Percentiles rank a stretch among this genome's conserved stretches.
These are phyloP conservation scores for Tolypocladium tundrense DNA, from an alignment of 2,329 filamentous ascomycete species.

Conservation along the genomic window DNA sequence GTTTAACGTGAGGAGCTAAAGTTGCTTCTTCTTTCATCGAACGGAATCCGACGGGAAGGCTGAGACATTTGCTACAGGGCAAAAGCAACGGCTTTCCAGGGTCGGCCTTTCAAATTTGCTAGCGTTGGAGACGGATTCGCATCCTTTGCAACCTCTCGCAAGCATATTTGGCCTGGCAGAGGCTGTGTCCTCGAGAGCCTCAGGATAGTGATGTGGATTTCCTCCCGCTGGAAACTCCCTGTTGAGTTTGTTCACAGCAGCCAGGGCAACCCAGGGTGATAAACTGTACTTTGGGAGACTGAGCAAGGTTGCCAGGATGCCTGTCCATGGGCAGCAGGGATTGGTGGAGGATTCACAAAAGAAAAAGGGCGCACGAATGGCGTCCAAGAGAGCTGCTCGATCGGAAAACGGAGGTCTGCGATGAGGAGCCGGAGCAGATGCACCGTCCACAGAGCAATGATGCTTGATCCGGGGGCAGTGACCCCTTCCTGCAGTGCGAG, in stretches of 20 bases:
- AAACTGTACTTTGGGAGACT: not conserved
- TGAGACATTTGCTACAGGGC: not conserved
- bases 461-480: not conserved
- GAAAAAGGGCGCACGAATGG: not conserved
- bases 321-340: not conserved
- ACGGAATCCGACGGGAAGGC: not conserved
- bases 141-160: not conserved
- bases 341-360: not conserved
- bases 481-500: not conserved
- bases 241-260: not conserved
- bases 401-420: not conserved
- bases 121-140: not conserved
- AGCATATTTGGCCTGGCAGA: not conserved
- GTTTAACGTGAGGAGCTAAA: not conserved
- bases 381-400: not conserved
- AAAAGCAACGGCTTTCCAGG: not conserved
- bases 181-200: not conserved
- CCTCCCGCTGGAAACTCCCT: not conserved
- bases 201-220: not conserved
- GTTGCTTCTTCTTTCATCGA: slow-evolving; percentile 2
- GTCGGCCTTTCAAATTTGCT: not conserved
- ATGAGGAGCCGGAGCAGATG: not conserved
- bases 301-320: not conserved
- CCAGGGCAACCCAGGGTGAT: not conserved
- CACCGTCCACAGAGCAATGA: not conserved